Evolutionary conservation across 2,329 filamentous ascomycete genomes (phyloP).

Genomic region (Aureobasidium namibiae): DNA sequence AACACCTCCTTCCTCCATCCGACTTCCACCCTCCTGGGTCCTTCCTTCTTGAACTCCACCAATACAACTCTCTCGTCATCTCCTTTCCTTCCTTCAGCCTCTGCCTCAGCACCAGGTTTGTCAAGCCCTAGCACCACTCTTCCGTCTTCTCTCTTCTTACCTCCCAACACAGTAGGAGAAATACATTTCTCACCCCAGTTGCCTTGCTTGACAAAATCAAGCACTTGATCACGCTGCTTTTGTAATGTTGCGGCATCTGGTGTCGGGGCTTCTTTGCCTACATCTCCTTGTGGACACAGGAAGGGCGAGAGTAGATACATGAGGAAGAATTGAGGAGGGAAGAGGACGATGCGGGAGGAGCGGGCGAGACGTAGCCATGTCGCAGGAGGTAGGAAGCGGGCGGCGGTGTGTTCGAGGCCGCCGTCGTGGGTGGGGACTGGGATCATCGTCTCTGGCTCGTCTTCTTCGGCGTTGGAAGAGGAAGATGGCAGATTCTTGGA

Average conservation of each 20-base stretch:
- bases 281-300: constrained; percentile 32
- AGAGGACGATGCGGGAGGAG: constrained; percentile 66
- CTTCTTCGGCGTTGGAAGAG: constrained; percentile 25
- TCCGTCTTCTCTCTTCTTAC: constrained; percentile 38
- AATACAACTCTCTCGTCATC: constrained; percentile 48
- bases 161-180: constrained; percentile 31
- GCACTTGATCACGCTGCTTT: constrained; percentile 44
- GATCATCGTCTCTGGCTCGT: constrained; percentile 45
- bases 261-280: constrained; percentile 18
- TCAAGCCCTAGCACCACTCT: constrained; percentile 46
- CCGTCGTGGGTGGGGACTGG: constrained; percentile 66
- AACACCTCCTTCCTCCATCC: constrained; percentile 35
- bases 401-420: constrained; percentile 62
- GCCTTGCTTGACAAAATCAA: constrained; percentile 43
- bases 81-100: constrained; percentile 44
- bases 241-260: constrained; percentile 33
- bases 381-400: constrained; percentile 62
- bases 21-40: constrained; percentile 49
- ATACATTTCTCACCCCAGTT: constrained; percentile 39
- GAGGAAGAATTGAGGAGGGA: constrained; percentile 81
- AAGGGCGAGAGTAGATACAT: constrained; percentile 51
- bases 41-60: constrained; percentile 49
- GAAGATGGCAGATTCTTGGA: constrained; percentile 22
- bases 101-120: constrained; percentile 49
- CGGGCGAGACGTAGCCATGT: constrained; percentile 61